These are phyloP conservation scores for Microcyclospora tardicrescens DNA, from an alignment of 2,329 filamentous ascomycete genomes.

Conservation along the genomic window DNA sequence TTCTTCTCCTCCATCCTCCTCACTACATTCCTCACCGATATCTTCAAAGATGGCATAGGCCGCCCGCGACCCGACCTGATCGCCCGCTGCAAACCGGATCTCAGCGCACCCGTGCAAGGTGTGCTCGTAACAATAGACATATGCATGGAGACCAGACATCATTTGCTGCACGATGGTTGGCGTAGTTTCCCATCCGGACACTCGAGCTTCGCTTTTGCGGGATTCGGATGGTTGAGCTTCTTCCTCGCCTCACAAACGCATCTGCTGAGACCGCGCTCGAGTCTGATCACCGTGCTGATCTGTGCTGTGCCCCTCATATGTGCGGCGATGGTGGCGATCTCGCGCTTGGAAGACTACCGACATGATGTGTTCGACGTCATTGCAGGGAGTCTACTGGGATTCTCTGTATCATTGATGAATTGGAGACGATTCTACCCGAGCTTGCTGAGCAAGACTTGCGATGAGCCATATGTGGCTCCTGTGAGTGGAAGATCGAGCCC, in stretches of 20 bases:
- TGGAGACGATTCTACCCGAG: conserved; percentile 49
- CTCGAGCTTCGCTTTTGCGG: conserved; percentile 65
- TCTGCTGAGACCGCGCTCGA: conserved; percentile 44
- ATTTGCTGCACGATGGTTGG: conserved; percentile 69
- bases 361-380: conserved; percentile 53
- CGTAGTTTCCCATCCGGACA: conserved; percentile 73
- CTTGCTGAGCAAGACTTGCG: conserved; percentile 37
- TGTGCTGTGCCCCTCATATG: conserved; percentile 43
- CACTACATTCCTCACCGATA: conserved; percentile 71
- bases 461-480: conserved; percentile 35
- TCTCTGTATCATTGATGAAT: conserved; percentile 42
- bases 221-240: conserved; percentile 56
- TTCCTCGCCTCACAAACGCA: conserved; percentile 47
- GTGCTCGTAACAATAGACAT: conserved; percentile 49
- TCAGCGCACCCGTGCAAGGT: conserved; percentile 40
- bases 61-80: conserved; percentile 77
- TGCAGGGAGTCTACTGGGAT: conserved; percentile 41
- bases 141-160: conserved; percentile 58
- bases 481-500: conserved; percentile 9
- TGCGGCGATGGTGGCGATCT: conserved; percentile 48
- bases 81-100: conserved; percentile 64
- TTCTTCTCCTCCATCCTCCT: conserved; percentile 62
- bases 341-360: conserved; percentile 49
- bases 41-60: conserved; percentile 80
- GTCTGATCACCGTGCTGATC: conserved; percentile 42